These are phyloP conservation scores for Chrysosporium queenslandicum DNA, from an alignment of 2,329 filamentous ascomycete species.

Conservation along the genomic window DNA sequence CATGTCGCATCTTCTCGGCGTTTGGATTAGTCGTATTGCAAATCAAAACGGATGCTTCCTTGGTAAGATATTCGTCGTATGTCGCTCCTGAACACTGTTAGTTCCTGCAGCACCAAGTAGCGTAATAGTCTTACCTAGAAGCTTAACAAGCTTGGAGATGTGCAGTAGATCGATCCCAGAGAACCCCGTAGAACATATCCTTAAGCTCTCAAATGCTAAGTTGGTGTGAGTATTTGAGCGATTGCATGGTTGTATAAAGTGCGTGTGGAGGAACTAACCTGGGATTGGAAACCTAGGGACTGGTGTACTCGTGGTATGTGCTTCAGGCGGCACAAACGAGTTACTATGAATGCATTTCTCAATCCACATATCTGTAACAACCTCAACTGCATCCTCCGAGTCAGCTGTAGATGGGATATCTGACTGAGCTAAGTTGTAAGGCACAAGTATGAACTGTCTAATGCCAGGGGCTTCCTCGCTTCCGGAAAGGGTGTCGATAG, in stretches of 20 bases:
- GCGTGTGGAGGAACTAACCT: slow-evolving; percentile 29
- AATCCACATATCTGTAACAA: slow-evolving; percentile 85
- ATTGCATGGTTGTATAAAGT: neutral
- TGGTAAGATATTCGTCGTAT: slow-evolving; percentile 68
- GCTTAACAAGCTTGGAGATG: slow-evolving; percentile 61
- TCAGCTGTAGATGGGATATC: slow-evolving; percentile 33
- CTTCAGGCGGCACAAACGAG: slow-evolving; percentile 55
- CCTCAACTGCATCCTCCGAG: slow-evolving; percentile 35
- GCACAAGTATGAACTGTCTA: slow-evolving; percentile 33
- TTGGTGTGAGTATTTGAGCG: slow-evolving; percentile 1
- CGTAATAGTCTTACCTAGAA: slow-evolving; percentile 48
- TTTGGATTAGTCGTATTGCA: slow-evolving; percentile 46
- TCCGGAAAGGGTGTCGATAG: slow-evolving; percentile 26
- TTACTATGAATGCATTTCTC: slow-evolving; percentile 78
- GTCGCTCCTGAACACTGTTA: slow-evolving; percentile 48
- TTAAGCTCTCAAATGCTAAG: slow-evolving; percentile 55
- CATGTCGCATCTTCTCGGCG: slow-evolving; percentile 68
- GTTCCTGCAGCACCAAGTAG: slow-evolving; percentile 1
- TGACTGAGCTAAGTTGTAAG: slow-evolving; percentile 28
- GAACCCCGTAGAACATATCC: slow-evolving; percentile 73
- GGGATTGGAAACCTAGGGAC: slow-evolving; percentile 60
- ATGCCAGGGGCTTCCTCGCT: slow-evolving; percentile 16
- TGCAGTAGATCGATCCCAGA: slow-evolving; percentile 76
- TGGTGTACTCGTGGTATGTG: slow-evolving; percentile 65
- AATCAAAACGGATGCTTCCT: slow-evolving; percentile 65